phyloP scores from a whole-genome alignment of 2,329 filamentous ascomycete genomes.

The Zasmidium citrigriseum region DNA sequence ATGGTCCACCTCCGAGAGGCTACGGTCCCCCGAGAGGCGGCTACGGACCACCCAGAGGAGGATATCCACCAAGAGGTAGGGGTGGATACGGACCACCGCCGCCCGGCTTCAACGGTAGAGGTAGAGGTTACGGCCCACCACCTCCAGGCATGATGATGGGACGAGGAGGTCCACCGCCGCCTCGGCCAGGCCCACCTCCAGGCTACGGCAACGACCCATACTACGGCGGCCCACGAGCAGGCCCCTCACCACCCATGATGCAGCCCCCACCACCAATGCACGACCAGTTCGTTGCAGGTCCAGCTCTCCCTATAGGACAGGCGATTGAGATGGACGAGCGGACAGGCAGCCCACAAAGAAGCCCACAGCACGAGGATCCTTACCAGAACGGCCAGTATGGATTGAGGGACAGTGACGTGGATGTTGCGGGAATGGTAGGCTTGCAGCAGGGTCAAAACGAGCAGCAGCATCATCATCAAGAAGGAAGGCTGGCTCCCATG shows the following conservation, averaged over 20 bases:
- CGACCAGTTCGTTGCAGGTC: constrained; percentile 31
- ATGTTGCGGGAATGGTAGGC: constrained; percentile 73
- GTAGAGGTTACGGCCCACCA: constrained; percentile 29
- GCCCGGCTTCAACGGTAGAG: constrained; percentile 16
- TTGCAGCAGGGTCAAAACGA: constrained; percentile 59
- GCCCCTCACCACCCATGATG: constrained; percentile 10
- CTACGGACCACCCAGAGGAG: constrained; percentile 36
- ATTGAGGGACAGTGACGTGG: constrained; percentile 64
- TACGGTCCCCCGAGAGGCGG: constrained; percentile 33
- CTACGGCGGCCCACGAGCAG: constrained; percentile 20
- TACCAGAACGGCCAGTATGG: constrained; percentile 37
- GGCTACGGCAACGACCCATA: constrained; percentile 30
- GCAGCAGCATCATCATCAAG: constrained; percentile 53
- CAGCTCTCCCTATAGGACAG: constrained; percentile 53
- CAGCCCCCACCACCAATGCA: constrained; percentile 32
- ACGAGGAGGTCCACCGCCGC: constrained; percentile 32
- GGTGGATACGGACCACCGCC: constrained; percentile 40
- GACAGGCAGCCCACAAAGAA: constrained; percentile 53
- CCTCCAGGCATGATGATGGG: constrained; percentile 29
- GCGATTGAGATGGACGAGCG: constrained; percentile 79
- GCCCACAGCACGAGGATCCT: constrained; percentile 6
- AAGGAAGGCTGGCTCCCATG: constrained; percentile 66
- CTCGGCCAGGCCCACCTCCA: constrained; percentile 25
- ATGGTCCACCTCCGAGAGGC: constrained; percentile 29
- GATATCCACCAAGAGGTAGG: constrained; percentile 52